phyloP scores from a whole-genome alignment of 2,329 filamentous ascomycete species.

The Fusarium pseudonygamai region DNA sequence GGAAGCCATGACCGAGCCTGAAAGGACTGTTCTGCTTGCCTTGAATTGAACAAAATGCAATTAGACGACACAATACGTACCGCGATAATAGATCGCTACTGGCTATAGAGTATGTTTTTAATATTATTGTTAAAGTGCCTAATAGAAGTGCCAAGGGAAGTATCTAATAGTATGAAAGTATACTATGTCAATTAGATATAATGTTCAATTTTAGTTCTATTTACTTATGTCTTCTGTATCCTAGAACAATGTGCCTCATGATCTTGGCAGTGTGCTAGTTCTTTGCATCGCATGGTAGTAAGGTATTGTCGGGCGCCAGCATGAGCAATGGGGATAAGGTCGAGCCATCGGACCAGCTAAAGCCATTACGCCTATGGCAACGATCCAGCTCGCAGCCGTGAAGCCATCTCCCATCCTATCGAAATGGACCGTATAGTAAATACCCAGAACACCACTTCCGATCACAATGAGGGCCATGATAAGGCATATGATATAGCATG shows the following conservation, averaged over 20 bases:
- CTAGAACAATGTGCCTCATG: background rate
- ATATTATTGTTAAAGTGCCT: background rate
- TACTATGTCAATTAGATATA: accelerated
- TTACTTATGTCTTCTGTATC: accelerated
- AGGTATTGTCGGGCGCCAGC: background rate
- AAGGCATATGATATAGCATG: background rate
- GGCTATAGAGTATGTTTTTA: background rate
- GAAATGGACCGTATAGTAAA: background rate
- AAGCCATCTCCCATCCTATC: background rate
- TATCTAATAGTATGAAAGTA: too few relatives aligned
- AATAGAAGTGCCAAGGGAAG: too few relatives aligned
- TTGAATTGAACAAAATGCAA: accelerated
- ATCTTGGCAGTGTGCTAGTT: background rate
- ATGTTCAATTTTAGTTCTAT: accelerated
- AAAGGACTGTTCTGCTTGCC: background rate
- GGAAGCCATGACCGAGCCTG: background rate
- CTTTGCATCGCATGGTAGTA: background rate
- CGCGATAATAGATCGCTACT: background rate
- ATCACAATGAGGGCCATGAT: background rate
- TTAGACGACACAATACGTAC: background rate
- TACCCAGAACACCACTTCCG: background rate
- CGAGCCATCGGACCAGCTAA: background rate
- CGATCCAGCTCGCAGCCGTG: background rate
- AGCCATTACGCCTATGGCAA: background rate
- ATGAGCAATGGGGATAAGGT: background rate